Percentiles rank a stretch among this genome's conserved stretches.
Conservation (phyloP, 345 rosid genomes). For the Gossypium arboreum region DNA sequence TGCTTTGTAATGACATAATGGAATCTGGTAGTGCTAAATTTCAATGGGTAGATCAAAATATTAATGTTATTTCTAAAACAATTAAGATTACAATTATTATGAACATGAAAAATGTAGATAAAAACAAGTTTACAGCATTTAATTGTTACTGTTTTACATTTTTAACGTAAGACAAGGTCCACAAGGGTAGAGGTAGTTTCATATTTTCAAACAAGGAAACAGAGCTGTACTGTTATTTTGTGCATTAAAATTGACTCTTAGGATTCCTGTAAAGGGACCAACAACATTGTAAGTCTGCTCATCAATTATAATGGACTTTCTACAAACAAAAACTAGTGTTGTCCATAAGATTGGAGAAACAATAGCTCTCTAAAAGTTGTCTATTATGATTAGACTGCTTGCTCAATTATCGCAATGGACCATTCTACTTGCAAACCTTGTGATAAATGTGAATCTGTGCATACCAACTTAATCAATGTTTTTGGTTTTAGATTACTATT, state of each 20-base stretch:
- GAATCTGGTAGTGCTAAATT: no score
- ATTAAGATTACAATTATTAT: not conserved
- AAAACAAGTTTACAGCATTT: not conserved
- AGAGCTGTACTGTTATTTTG: not conserved
- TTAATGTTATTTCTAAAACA: not conserved
- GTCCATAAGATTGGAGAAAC: not conserved
- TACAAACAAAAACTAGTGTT: not conserved
- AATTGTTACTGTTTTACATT: not conserved
- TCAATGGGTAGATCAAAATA: not conserved
- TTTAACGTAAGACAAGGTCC: constrained; percentile 1
- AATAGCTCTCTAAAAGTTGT: not conserved
- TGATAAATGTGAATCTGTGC: not conserved
- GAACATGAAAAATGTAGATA: not conserved
- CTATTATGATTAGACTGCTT: not conserved
- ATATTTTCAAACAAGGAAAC: not conserved
- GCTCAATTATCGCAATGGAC: constrained; percentile 2
- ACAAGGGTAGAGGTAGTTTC: not conserved
- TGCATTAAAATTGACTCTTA: not conserved
- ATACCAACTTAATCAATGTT: no score
- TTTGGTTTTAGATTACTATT: no score
- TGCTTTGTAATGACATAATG: no score
- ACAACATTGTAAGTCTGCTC: not conserved
- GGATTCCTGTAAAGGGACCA: constrained; percentile 13
- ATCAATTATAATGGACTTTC: not conserved
- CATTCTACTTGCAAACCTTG: not conserved